Percentiles rank a stretch among this genome's conserved stretches.
Conservation (phyloP, 768 basidiomycete genomes). For the Termitomyces bulborhizus region DNA sequence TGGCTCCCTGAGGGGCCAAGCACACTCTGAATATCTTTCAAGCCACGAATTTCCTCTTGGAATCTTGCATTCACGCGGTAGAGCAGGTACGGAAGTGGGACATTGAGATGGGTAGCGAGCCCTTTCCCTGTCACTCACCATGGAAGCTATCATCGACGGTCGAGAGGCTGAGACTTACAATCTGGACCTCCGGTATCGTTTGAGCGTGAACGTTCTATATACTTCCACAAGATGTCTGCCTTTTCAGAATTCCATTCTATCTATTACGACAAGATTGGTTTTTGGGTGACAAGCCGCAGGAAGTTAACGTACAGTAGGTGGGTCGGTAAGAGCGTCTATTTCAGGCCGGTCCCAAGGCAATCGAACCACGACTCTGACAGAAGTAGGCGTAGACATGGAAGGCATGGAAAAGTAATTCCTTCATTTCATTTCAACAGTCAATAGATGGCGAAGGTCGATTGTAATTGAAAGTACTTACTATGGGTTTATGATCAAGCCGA, state of each 20-base stretch:
- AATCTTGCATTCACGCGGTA: constrained; percentile 81
- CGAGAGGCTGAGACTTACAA: constrained; percentile 43
- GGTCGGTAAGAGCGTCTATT: constrained; percentile 49
- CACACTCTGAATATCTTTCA: constrained; percentile 65
- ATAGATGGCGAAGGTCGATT: not conserved
- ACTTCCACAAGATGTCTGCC: constrained; percentile 82
- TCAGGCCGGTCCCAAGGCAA: constrained; percentile 77
- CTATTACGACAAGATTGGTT: constrained; percentile 29
- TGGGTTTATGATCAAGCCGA: not conserved
- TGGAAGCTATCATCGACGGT: not conserved
- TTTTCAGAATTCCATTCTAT: constrained; percentile 85
- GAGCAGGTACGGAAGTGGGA: constrained; percentile 79
- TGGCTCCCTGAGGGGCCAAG: constrained; percentile 41
- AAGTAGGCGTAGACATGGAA: constrained; percentile 25
- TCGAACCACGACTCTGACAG: constrained; percentile 70
- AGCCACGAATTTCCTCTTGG: constrained; percentile 76
- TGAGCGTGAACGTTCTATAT: constrained; percentile 71
- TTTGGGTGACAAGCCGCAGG: not conserved
- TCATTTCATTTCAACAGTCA: not conserved
- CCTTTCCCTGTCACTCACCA: constrained; percentile 60
- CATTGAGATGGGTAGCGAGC: constrained; percentile 70
- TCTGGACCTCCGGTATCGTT: constrained; percentile 71
- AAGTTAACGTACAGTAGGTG: constrained; percentile 52
- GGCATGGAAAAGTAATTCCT: not conserved
- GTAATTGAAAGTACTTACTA: not conserved